Base-by-base conservation (phyloP, 2,329 filamentous ascomycete genomes). In the Fusarium tanahbumbuense region DNA sequence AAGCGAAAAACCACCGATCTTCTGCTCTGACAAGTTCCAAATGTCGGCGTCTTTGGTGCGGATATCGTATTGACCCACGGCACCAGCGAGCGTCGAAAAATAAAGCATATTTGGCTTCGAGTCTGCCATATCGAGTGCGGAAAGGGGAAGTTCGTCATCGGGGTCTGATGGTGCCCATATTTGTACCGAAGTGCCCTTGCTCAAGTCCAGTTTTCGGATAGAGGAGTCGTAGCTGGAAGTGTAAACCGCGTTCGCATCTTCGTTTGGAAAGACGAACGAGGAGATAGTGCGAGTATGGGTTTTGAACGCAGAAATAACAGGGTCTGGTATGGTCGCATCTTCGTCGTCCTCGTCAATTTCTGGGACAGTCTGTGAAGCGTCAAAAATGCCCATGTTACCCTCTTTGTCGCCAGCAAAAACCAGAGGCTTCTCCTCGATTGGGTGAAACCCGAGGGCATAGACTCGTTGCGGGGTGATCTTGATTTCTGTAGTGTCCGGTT, bases 371-470 rank as follows among this genome's bases (percentile, higher is more conserved):
- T 97, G 93, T 0, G 92, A 94, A 2, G 91, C 94, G 76, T 99
- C 95, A 57, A 98, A 95, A 2, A 99, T 88, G 1, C 96, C 96
- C 62, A 98, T 85, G 25, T 93, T 92, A 2, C 96, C 95, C 70
- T 97, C 87, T 78, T 99, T 99, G 76, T 99, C 96, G 13, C 95
- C 95, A 0, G 95, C 95, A 77, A 99, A 97, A 3, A 98, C 87
- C 5, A 99, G 84, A 0, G 94, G 90, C 75, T 98, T 98, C 5
- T 94, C 89, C 61, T 90, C 85, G 0, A 90, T 94, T 0, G 96
- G 96, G 75, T 99, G 96, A 73, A 99, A 95, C 0, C 91, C 90
- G 74, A 98, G 89, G 1, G 92, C 87, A 76, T 98, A 99, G 16
- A 97, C 87, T 56, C 95, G 84, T 72, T 97, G 93, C 0, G 94